Conservation (phyloP, 345 rosid genomes). For the Arabidopsis arenosa region DNA sequence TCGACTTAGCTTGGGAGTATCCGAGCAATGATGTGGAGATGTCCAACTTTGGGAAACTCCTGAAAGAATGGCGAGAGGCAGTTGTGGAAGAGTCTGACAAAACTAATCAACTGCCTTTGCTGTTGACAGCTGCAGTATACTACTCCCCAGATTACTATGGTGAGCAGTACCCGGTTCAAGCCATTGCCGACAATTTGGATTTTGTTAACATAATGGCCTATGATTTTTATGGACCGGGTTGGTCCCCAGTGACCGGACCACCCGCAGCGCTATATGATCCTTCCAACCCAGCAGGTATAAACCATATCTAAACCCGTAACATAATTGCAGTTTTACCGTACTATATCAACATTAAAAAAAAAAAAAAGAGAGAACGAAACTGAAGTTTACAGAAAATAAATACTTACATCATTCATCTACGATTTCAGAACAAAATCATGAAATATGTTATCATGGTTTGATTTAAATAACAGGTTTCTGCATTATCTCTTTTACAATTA, state of each 20-base stretch:
- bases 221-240: slow-evolving; percentile 14
- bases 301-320: no score
- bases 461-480: no score
- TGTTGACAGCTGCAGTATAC: slow-evolving; percentile 54
- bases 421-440: no score
- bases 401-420: no score
- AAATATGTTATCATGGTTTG: no score
- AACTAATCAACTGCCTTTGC: slow-evolving; percentile 27
- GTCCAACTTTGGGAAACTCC: slow-evolving; percentile 43
- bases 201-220: slow-evolving; percentile 47
- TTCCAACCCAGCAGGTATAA: neutral
- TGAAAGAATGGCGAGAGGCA: slow-evolving; percentile 46
- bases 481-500: no score
- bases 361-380: no score
- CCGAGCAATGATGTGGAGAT: slow-evolving; percentile 41
- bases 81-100: slow-evolving; percentile 43
- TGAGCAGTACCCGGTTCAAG: slow-evolving; percentile 37
- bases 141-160: slow-evolving; percentile 32
- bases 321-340: no score
- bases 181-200: slow-evolving; percentile 48
- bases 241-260: slow-evolving; percentile 46
- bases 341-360: no score
- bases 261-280: slow-evolving; percentile 61
- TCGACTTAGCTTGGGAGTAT: slow-evolving; percentile 42
- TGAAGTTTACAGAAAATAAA: no score